Evolutionary conservation across 2,329 filamentous ascomycete species (phyloP), one percentile per base, ranked within the genome.

Genomic region (Aspergillus puulaauensis): DNA sequence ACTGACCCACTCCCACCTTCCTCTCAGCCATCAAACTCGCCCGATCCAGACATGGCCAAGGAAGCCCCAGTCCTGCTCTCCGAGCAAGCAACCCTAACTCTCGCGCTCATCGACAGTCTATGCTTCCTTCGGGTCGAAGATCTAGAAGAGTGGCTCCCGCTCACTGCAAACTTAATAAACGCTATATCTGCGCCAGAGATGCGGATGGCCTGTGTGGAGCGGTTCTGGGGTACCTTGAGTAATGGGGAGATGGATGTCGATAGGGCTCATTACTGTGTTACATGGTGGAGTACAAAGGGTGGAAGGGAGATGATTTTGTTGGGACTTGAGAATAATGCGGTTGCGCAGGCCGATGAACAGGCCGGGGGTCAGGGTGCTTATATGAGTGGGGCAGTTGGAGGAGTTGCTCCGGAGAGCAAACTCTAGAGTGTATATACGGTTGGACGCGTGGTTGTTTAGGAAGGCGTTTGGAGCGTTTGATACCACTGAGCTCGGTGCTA

Each of bases 181-280:
- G 75, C 76, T 15, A 83, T 96, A 27, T 73, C 79, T 3, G 86
- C 91, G 61, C 74, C 80, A 0, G 72, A 67, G 4, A 85, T 93
- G 79, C 82, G 86, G 44, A 82, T 86, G 47, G 77, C 80, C 2
- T 90, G 87, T 39, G 86, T 87, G 68, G 82, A 86, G 61, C 80
- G 91, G 50, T 89, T 96, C 72, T 92, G 90, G 87, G 87, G 95
- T 57, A 83, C 91, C 3, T 75, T 96, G 9, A 87, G 87, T 41
- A 87, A 83, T 65, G 91, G 91, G 3, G 91, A 96, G 76, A 89
- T 96, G 86, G 92, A 96, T 73, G 88, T 96, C 23, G 90, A 96
- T 70, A 83, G 91, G 59, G 88, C 90, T 6, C 85, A 88, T 41
- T 82, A 90, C 33, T 91, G 89, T 49, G 89, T 96, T 17, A 85